Conservation (phyloP, 352 stramenopile species). For the Phytophthora pluvialis region DNA sequence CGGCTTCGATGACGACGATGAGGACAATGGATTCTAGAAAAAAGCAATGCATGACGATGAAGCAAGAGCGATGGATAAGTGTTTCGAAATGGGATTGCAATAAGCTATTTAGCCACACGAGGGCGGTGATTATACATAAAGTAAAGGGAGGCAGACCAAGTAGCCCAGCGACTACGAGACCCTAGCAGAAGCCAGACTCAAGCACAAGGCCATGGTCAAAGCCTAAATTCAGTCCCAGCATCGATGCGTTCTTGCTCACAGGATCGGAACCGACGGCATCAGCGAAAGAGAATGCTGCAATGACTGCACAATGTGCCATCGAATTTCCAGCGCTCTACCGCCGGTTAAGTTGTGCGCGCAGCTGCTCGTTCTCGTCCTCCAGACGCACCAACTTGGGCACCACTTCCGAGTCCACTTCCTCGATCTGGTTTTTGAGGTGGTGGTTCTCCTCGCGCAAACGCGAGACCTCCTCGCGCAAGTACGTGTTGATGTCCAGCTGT, state of each 20-base stretch:
- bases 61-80: not conserved
- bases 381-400: conserved; percentile 80
- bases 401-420: conserved; percentile 87
- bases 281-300: conserved; percentile 1
- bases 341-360: conserved; percentile 47
- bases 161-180: conserved; percentile 2
- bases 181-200: conserved; percentile 8
- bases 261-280: not conserved
- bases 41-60: conserved; percentile 17
- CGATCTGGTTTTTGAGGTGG: conserved; percentile 88
- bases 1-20: conserved; percentile 68
- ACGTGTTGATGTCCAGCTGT: conserved; percentile 87
- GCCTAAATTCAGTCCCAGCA: conserved; percentile 3
- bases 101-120: conserved; percentile 34
- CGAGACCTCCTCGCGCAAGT: conserved; percentile 79
- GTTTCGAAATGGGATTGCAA: conserved; percentile 21
- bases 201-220: conserved; percentile 10
- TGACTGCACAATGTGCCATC: not conserved
- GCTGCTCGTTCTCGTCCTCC: conserved; percentile 87
- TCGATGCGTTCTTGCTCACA: conserved; percentile 5
- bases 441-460: conserved; percentile 86
- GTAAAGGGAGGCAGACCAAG: conserved; percentile 18
- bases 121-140: conserved; percentile 36
- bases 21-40: conserved; percentile 64
- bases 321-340: conserved; percentile 28